Conservation (phyloP, 768 basidiomycete species). For the Tulasnella calospora region DNA sequence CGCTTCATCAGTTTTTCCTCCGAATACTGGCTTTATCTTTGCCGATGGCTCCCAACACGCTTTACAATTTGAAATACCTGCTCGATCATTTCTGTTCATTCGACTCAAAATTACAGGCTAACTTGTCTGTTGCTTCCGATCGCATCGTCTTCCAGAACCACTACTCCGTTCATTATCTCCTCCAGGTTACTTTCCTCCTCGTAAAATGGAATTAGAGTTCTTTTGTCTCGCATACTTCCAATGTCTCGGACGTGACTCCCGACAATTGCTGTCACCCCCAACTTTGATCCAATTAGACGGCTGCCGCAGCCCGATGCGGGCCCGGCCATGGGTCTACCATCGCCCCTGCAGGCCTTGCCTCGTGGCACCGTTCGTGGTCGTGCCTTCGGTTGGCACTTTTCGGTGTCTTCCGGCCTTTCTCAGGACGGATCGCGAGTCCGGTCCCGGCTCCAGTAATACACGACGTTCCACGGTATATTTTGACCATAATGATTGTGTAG, state of each 20-base stretch:
- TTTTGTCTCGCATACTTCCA: conserved; percentile 5
- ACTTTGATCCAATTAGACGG: conserved; percentile 4
- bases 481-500: background rate
- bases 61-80: background rate
- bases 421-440: conserved; percentile 9
- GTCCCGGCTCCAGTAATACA: background rate
- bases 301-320: conserved; percentile 5
- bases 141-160: background rate
- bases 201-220: conserved; percentile 2
- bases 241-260: conserved; percentile 11
- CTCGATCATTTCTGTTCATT: background rate
- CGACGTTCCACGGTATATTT: background rate
- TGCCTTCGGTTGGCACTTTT: conserved; percentile 8
- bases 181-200: conserved; percentile 3
- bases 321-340: conserved; percentile 6
- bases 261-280: conserved; percentile 11
- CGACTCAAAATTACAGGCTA: background rate
- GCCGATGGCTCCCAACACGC: background rate
- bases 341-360: conserved; percentile 8
- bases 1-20: background rate
- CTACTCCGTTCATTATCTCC: background rate
- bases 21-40: background rate
- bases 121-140: background rate
- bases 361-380: background rate
- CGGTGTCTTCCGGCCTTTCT: conserved; percentile 8